These are phyloP conservation scores for Mycena haematopus DNA, from an alignment of 768 basidiomycete genomes.

Conservation along the genomic window DNA sequence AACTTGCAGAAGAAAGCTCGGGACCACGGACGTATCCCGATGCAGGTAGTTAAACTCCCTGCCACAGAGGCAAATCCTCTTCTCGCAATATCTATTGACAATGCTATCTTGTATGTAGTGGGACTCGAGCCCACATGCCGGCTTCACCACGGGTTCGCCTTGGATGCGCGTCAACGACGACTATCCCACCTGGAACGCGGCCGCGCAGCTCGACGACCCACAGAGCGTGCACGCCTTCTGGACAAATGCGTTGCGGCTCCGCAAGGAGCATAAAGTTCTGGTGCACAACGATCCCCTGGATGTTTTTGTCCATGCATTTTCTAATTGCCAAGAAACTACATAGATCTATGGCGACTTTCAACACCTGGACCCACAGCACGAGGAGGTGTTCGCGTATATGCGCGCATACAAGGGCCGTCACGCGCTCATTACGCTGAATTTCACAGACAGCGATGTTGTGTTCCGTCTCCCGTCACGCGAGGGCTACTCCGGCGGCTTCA, in stretches of 20 bases:
- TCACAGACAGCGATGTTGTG: slow-evolving; percentile 39
- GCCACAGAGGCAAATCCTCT: not conserved
- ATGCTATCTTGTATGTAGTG: slow-evolving; percentile 53
- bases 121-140: slow-evolving; percentile 58
- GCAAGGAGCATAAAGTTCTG: slow-evolving; percentile 61
- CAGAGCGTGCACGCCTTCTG: slow-evolving; percentile 68
- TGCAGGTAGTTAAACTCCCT: slow-evolving; percentile 54
- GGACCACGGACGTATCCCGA: slow-evolving; percentile 73
- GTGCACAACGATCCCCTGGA: slow-evolving; percentile 42
- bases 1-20: slow-evolving; percentile 66
- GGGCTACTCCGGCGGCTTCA: slow-evolving; percentile 17
- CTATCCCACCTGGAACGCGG: slow-evolving; percentile 64
- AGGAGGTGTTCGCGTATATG: slow-evolving; percentile 61
- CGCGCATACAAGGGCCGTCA: slow-evolving; percentile 44
- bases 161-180: slow-evolving; percentile 84
- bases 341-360: slow-evolving; percentile 71
- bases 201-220: slow-evolving; percentile 50
- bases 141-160: slow-evolving; percentile 68
- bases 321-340: not conserved
- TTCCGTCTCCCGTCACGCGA: not conserved
- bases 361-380: slow-evolving; percentile 52
- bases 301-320: not conserved
- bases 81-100: not conserved
- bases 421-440: slow-evolving; percentile 57
- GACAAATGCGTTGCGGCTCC: slow-evolving; percentile 56